Base-by-base conservation (phyloP, 805 yeast species). In the Kodamaea hsintzibuensis region DNA sequence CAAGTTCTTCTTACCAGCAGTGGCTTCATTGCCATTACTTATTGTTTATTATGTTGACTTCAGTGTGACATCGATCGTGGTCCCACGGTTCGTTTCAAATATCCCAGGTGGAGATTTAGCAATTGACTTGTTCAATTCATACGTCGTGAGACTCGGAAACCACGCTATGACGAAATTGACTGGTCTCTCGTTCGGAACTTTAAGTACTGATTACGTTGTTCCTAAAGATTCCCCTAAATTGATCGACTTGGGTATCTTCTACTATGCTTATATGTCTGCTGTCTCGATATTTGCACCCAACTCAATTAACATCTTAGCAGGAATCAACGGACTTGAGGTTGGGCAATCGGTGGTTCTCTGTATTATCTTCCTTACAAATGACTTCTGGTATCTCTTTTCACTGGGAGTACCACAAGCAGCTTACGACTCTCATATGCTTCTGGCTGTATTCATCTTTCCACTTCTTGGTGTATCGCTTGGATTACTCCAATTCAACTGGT, bases 261-360 rank as follows among this genome's bases (percentile, higher is more conserved):
- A 95, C 74, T 95, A 95, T 68, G 72, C 73, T 12, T 95, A 95
- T 73, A 95, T 95, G 99, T 90, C 88, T 0, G 80, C 96, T 0
- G 84, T 95, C 55, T 87, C 96, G 1, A 93, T 95, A 40, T 95
- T 95, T 66, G 88, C 97, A 63, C 98, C 99, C 19, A 93, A 95
- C 67, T 90, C 98, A 9, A 91, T 95, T 69, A 95, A 95, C 67
- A 95, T 95, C 50, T 75, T 92, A 30, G 99, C 99, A 0, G 99
- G 99, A 5, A 83, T 95, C 47, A 95, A 95, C 68, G 99, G 99
- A 0, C 76, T 95, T 43, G 99, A 95, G 71, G 98, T 92, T 10
- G 98, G 98, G 25, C 99, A 95, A 70, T 85, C 96, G 35, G 79
- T 93, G 3, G 87, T 93, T 0, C 75, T 95, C 51, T 91, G 89